These are phyloP conservation scores for Trebouxia sp. DNA, from an alignment of 139 green algal species.

Conservation along the genomic window DNA sequence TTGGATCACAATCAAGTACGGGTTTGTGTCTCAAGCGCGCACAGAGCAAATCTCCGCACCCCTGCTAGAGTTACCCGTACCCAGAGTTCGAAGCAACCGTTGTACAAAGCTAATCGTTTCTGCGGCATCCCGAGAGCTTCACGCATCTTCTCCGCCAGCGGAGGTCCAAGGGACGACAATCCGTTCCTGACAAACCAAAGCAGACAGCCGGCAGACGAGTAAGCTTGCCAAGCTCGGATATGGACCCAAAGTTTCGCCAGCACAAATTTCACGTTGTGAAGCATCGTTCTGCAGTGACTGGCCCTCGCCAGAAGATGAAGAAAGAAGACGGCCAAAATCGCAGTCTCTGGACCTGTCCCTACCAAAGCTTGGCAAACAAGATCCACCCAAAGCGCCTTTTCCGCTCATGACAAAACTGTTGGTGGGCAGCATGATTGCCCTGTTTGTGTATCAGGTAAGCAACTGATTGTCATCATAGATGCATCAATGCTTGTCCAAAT, in stretches of 20 bases:
- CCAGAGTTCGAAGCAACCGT: too few relatives aligned
- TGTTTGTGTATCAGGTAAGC: slow-evolving; percentile 3
- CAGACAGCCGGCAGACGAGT: neutral
- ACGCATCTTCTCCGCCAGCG: neutral
- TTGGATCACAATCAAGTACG: too few relatives aligned
- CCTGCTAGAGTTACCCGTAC: too few relatives aligned
- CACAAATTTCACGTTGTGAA: too few relatives aligned
- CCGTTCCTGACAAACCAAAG: neutral
- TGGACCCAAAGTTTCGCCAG: neutral
- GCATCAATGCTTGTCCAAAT: neutral
- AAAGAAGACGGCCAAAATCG: neutral
- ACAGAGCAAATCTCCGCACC: too few relatives aligned
- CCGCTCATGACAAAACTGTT: neutral
- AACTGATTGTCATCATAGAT: neutral
- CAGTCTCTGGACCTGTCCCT: neutral
- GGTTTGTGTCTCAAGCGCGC: too few relatives aligned
- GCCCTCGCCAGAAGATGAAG: neutral
- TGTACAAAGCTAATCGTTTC: neutral
- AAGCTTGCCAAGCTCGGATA: neutral
- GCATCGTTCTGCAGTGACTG: neutral
- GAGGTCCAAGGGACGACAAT: neutral
- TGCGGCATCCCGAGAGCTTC: neutral
- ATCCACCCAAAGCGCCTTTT: slow-evolving; percentile 1
- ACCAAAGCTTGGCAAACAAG: neutral
- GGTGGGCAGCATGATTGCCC: neutral